phyloP scores from a whole-genome alignment of 2,329 filamentous ascomycete species.

The Coleophoma crateriformis region DNA sequence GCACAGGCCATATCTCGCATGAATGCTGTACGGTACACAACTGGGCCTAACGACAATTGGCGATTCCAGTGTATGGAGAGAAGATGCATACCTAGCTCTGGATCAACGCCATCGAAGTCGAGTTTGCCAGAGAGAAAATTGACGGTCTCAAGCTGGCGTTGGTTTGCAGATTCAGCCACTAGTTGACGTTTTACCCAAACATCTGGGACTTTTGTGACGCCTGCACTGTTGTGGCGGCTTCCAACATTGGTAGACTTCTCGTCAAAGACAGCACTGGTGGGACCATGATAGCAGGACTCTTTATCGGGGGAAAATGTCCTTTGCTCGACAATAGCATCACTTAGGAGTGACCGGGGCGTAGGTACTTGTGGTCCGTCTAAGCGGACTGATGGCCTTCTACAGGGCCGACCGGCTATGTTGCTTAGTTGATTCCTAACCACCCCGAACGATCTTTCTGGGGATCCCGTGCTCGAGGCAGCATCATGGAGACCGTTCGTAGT shows the following conservation, averaged over 20 bases:
- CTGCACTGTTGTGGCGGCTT: not conserved
- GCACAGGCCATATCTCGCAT: conserved; percentile 28
- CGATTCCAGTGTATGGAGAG: conserved; percentile 33
- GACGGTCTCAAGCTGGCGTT: conserved; percentile 43
- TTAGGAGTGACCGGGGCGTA: not conserved
- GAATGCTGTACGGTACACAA: conserved; percentile 32
- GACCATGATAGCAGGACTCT: conserved; percentile 5
- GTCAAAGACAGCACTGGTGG: conserved; percentile 8
- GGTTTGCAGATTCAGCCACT: conserved; percentile 17
- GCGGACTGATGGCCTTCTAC: not conserved
- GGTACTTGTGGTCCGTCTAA: not conserved
- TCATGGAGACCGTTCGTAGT: not conserved
- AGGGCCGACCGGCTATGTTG: not conserved
- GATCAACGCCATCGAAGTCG: conserved; percentile 31
- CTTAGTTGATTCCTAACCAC: not conserved
- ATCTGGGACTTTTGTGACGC: not conserved
- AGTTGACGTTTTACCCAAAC: conserved; percentile 27
- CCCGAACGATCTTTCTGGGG: not conserved
- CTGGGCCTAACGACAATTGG: conserved; percentile 31
- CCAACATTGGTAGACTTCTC: not conserved
- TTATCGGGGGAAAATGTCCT: not conserved
- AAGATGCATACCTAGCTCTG: conserved; percentile 29
- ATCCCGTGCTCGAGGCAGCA: not conserved
- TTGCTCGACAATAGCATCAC: not conserved
- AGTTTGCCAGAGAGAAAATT: conserved; percentile 39